phyloP scores from a whole-genome alignment of 345 rosid species.

The Ceriops zippeliana region DNA sequence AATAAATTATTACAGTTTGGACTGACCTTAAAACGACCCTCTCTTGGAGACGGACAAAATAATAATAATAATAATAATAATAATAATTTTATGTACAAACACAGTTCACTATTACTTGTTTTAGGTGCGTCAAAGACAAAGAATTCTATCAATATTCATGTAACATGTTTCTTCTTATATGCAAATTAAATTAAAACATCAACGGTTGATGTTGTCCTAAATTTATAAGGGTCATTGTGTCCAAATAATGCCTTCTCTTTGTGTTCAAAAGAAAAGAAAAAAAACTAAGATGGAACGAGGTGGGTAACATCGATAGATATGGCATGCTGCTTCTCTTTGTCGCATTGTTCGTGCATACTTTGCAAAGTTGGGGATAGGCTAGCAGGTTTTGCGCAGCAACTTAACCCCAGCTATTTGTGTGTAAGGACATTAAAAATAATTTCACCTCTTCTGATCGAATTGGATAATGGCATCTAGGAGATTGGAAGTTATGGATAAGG shows the following conservation, averaged over 20 bases:
- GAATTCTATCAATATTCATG: too few relatives aligned
- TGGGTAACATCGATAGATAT: not conserved
- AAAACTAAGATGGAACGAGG: not conserved
- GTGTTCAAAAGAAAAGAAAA: not conserved
- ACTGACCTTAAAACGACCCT: too few relatives aligned
- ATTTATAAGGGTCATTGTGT: not conserved
- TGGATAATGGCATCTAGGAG: constrained; percentile 3
- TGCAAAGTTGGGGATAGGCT: constrained; percentile 30
- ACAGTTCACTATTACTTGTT: too few relatives aligned
- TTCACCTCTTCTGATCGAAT: not conserved
- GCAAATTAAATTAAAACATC: too few relatives aligned
- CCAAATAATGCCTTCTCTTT: not conserved
- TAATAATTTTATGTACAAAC: too few relatives aligned
- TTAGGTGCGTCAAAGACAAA: too few relatives aligned
- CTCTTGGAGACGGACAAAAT: too few relatives aligned
- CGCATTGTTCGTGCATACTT: constrained; percentile 25
- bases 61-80: too few relatives aligned
- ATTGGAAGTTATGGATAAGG: constrained; percentile 33
- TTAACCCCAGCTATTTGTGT: constrained; percentile 16
- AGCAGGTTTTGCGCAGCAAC: constrained; percentile 35
- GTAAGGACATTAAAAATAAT: constrained; percentile 5
- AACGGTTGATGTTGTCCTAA: too few relatives aligned
- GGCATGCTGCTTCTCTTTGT: constrained; percentile 7
- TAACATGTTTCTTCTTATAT: too few relatives aligned
- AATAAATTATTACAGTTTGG: too few relatives aligned